Percentiles rank a stretch among this genome's conserved stretches.
Conservation (phyloP, 129 eudicot species). For the Logfia minima region DNA sequence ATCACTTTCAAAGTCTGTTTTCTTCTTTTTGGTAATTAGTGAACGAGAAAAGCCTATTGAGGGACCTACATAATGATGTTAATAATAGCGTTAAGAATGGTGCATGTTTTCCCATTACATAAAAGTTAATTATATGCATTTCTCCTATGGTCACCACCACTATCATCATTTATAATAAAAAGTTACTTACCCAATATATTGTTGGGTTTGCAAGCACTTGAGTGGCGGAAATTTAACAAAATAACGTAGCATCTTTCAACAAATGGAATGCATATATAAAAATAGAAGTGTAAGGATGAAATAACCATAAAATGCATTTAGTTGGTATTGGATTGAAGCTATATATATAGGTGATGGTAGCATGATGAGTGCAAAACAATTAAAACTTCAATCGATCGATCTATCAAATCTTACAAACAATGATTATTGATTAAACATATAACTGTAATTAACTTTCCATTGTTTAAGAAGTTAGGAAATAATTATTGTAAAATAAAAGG, state of each 20-base stretch:
- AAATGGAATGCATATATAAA: not conserved
- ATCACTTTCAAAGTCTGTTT: not conserved
- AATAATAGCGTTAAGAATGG: slow-evolving; percentile 32
- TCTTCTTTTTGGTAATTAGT: slow-evolving; percentile 17
- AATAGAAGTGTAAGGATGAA: not conserved
- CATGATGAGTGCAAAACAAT: slow-evolving; percentile 10
- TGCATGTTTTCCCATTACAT: slow-evolving; percentile 27
- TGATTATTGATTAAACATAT: not conserved
- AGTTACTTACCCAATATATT: not conserved
- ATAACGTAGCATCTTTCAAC: not conserved
- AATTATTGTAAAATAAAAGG: not conserved
- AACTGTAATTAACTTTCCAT: slow-evolving; percentile 8
- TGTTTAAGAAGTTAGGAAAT: not conserved
- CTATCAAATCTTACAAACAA: not conserved
- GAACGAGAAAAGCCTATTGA: slow-evolving; percentile 10
- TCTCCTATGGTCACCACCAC: slow-evolving; percentile 10
- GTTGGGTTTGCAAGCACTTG: too few relatives aligned
- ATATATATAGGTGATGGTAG: not conserved
- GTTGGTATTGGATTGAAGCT: not conserved
- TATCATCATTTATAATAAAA: too few relatives aligned
- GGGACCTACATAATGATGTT: slow-evolving; percentile 30
- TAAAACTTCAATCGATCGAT: not conserved
- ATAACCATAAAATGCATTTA: not conserved
- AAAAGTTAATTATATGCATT: slow-evolving; percentile 15
- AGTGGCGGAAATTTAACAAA: not conserved